Evolutionary conservation across 257 asterid genomes (phyloP).

Genomic region (Nicotiana sylvestris): DNA sequence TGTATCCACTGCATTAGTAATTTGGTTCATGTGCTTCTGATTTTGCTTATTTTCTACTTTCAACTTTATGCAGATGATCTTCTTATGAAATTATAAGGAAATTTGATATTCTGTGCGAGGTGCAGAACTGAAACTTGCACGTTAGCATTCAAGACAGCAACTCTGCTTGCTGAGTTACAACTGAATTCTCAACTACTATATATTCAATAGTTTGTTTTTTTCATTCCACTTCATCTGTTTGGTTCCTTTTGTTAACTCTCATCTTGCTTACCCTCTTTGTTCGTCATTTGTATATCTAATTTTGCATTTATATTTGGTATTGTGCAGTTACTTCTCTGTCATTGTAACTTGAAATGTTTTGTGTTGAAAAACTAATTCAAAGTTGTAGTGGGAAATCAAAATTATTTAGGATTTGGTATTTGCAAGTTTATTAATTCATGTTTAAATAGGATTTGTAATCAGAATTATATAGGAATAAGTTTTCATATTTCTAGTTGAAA

Average conservation of each 20-base stretch:
- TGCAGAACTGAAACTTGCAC: conserved; percentile 19
- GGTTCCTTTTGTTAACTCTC: neutral
- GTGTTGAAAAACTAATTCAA: too few relatives aligned
- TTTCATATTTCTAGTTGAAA: too few relatives aligned
- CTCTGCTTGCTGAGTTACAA: neutral
- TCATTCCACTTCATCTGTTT: neutral
- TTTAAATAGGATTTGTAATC: too few relatives aligned
- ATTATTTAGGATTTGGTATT: too few relatives aligned
- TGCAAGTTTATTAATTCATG: too few relatives aligned
- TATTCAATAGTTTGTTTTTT: neutral
- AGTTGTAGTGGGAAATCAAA: too few relatives aligned
- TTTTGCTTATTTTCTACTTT: neutral
- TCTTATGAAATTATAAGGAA: neutral
- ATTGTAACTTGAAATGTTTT: neutral
- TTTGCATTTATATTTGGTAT: neutral
- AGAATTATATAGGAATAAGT: too few relatives aligned
- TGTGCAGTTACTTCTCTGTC: neutral
- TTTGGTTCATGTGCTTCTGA: neutral
- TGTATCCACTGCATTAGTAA: neutral
- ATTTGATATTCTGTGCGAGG: conserved; percentile 22
- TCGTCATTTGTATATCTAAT: neutral
- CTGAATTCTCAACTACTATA: neutral
- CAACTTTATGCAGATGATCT: neutral
- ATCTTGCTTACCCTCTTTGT: neutral
- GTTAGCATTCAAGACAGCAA: neutral